Evolutionary conservation across 2,329 filamentous ascomycete genomes (phyloP).

Genomic region (Exophiala phaeomuriformis): DNA sequence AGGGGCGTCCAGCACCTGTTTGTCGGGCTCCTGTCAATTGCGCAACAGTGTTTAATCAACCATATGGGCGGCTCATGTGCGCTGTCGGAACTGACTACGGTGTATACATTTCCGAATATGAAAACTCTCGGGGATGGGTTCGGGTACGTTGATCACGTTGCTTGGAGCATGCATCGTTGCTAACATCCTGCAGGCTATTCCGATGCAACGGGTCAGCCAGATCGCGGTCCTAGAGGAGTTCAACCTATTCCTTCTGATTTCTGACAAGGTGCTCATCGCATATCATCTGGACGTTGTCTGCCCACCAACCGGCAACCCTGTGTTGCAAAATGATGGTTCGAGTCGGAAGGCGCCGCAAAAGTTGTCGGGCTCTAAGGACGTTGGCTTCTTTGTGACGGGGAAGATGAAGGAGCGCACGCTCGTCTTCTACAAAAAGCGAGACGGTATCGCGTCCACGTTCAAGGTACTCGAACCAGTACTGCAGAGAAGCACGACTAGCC

Average conservation of each 20-base stretch:
- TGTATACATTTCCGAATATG: constrained; percentile 80
- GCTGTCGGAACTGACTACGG: constrained; percentile 94
- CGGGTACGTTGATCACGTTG: constrained; percentile 54
- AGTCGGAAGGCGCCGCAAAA: constrained; percentile 82
- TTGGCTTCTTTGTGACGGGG: constrained; percentile 92
- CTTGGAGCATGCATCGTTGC: constrained; percentile 27
- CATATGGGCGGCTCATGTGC: constrained; percentile 76
- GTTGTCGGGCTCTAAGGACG: constrained; percentile 76
- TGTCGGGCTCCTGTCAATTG: constrained; percentile 87
- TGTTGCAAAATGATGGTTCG: constrained; percentile 62
- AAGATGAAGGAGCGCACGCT: constrained; percentile 94
- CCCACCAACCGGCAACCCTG: constrained; percentile 48
- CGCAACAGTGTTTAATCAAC: constrained; percentile 76
- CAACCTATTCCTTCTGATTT: constrained; percentile 81
- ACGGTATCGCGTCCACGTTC: constrained; percentile 86
- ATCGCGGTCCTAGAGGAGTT: constrained; percentile 94
- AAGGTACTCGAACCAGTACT: constrained; percentile 92
- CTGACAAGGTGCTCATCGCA: constrained; percentile 83
- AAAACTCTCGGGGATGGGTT: constrained; percentile 84
- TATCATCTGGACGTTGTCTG: constrained; percentile 86
- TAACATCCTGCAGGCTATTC: constrained; percentile 58
- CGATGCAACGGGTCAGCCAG: constrained; percentile 72
- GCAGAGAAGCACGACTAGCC: constrained; percentile 83
- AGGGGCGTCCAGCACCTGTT: constrained; percentile 65
- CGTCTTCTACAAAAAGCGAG: constrained; percentile 94